Base-by-base conservation (phyloP, 2,329 filamentous ascomycete genomes). In the Colletotrichum endophyticum region DNA sequence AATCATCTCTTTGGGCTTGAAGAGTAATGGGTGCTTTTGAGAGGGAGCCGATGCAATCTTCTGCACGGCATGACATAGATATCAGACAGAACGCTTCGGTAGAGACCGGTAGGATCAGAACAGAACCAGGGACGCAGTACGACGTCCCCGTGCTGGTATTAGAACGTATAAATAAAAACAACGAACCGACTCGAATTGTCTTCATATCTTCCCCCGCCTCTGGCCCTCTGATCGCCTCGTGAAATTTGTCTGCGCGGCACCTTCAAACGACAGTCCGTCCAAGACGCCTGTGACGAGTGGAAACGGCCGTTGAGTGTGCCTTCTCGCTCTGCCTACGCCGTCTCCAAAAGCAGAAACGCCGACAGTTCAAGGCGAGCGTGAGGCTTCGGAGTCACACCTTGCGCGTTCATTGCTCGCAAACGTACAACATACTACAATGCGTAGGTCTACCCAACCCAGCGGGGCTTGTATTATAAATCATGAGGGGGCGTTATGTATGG, bases 131-230 rank as follows among this genome's bases (percentile, higher is more conserved):
- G 72, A 67, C 75, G 72, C 66, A 62, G 75, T 77, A 77, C 75
- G 66, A 75, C 75, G 72, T 75, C 72, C 72, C 75, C 63, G 72
- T 77, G 72, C 75, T 77, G 75, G 71, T 66, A 77, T 77, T 77
- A 77, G 62, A 77, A 59, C 66, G 62, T 77, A 66, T 77, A 77
- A 75, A 56, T 49, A 39, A 61, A 69, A 71, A 75, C 27, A 75
- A 71, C 34, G 61, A 27, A 63, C 56, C 56, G 57, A 44, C 62
- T 32, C 57, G 44, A 53, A 53, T 22, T 53, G 72, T 66, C 49
- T 76, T 49, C 59, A 49, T 34, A 61, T 56, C 44, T 34, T 32
- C 56, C 34, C 34, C 59, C 44, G 12, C 13, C 22, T 27, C 11
- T 63, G 19, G 44, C 64, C 59, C 28, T 66, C 49, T 70, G 57